Evolutionary conservation across 805 yeast species (phyloP).

Genomic region (Kluyveromyces siamensis): DNA sequence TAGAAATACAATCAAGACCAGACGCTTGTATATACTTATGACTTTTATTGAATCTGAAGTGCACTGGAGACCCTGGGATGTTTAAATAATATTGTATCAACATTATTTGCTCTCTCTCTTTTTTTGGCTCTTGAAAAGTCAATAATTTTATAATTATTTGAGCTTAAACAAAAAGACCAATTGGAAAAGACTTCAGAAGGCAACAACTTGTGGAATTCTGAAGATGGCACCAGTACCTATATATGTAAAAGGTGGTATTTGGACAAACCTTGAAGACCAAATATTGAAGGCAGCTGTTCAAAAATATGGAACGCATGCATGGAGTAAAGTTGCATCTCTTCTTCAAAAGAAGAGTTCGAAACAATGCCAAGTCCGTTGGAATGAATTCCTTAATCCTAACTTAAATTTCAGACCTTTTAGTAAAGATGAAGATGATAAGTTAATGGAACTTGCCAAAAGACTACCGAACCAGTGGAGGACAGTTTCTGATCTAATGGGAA

Average conservation of each 20-base stretch:
- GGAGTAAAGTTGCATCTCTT: conserved; percentile 88
- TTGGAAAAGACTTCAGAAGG: neutral
- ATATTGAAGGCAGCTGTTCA: conserved; percentile 84
- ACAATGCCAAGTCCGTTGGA: conserved; percentile 92
- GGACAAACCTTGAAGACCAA: conserved; percentile 84
- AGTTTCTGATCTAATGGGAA: conserved; percentile 68
- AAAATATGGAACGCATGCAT: conserved; percentile 88
- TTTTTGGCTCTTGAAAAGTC: neutral
- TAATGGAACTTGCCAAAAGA: conserved; percentile 54
- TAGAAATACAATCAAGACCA: too few species aligned
- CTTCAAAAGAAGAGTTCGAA: conserved; percentile 78
- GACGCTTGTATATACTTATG: too few species aligned
- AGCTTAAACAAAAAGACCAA: neutral
- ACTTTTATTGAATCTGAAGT: too few species aligned
- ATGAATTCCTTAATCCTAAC: conserved; percentile 73
- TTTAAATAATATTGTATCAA: too few species aligned
- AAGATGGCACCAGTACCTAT: conserved; percentile 42
- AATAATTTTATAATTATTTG: neutral
- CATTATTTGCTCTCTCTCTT: too few species aligned
- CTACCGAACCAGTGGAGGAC: conserved; percentile 94
- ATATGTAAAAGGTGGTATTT: conserved; percentile 78
- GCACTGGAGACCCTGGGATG: too few species aligned
- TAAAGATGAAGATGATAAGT: conserved; percentile 62
- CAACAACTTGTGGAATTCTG: neutral
- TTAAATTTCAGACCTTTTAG: conserved; percentile 62